Base-by-base conservation (phyloP, 495 filamentous ascomycete species). In the Penicillium roqueforti region DNA sequence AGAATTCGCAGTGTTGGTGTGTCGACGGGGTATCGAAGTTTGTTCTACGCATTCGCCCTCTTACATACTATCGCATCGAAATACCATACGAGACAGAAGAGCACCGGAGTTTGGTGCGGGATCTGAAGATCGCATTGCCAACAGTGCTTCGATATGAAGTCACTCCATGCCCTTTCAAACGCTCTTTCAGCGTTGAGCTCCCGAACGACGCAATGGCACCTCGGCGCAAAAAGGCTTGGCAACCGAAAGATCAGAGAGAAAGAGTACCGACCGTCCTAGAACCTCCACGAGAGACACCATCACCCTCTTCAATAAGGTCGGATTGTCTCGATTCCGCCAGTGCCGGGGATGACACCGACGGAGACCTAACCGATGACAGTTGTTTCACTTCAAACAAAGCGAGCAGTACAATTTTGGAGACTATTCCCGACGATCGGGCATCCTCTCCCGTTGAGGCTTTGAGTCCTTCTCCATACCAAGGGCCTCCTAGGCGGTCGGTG, bases 1-100 rank as follows among this genome's bases (percentile, higher is more conserved):
- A 88, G 9, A 93, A 88, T 67, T 92, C 87, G 18, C 88, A 93
- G 65, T 93, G 84, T 55, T 96, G 91, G 91, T 93, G 88, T 69
- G 88, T 96, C 19, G 88, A 95, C 65, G 87, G 87, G 40, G 83
- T 85, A 36, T 86, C 85, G 32, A 91, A 85, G 55, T 95, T 93
- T 60, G 86, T 93, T 6, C 62, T 96, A 55, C 86, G 89, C 50
- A 87, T 93, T 47, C 80, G 88, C 29, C 79, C 83, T 25, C 82
- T 90, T 14, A 85, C 85, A 42, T 95, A 91, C 63, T 96, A 92
- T 76, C 83, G 91, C 39, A 93, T 96, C 59, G 91, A 96, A 59
- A 66, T 96, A 7, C 88, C 91, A 2, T 76, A 80, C 37, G 71
- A 73, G 13, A 79, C 78, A 0, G 68, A 77, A 0, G 83, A 86